Base-by-base conservation (phyloP, 495 filamentous ascomycete genomes). In the Hypoxylon fuscum region DNA sequence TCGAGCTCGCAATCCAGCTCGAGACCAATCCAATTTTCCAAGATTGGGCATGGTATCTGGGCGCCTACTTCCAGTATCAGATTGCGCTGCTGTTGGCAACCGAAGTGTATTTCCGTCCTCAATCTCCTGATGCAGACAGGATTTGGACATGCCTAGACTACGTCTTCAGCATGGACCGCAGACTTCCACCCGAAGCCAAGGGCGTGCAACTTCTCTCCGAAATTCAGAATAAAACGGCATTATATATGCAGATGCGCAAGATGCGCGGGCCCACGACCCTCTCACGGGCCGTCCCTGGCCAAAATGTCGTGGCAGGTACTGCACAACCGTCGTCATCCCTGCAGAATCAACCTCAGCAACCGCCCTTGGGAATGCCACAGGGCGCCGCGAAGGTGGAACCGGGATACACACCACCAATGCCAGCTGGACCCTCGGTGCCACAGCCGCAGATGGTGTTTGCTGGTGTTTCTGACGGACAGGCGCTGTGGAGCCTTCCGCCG, bases 141-240 rank as follows among this genome's bases (percentile, higher is more conserved):
- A 87, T 90, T 43, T 92, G 89, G 89, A 72, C 75, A 5, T 88
- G 85, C 55, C 76, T 92, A 9, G 87, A 91, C 65, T 90, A 86
- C 68, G 85, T 89, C 40, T 92, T 90, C 62, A 79, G 83, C 27
- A 72, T 86, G n/a, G 80, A 85, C 9, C 63, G 74, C 0, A 75
- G 78, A 43, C 64, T 83, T 23, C 60, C 79, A 18, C 72, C 73
- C 7, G 72, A 76, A 29, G 43, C 72, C 5, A 81, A 80, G 66
- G 70, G 70, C 34, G 6, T 74, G n/a, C 56, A 68, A 12, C 71
- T 81, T 10, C 67, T 81, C 14, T 64, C 61, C 5, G 77, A 80
- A 41, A 78, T 81, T 49, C 65, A 67, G 59, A 46, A 37, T 11
- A 79, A 77, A 58, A 77, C 77, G 14, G 66, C 65, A 11, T 46